phyloP scores from a whole-genome alignment of 805 yeast genomes.

The Spathaspora boniae region DNA sequence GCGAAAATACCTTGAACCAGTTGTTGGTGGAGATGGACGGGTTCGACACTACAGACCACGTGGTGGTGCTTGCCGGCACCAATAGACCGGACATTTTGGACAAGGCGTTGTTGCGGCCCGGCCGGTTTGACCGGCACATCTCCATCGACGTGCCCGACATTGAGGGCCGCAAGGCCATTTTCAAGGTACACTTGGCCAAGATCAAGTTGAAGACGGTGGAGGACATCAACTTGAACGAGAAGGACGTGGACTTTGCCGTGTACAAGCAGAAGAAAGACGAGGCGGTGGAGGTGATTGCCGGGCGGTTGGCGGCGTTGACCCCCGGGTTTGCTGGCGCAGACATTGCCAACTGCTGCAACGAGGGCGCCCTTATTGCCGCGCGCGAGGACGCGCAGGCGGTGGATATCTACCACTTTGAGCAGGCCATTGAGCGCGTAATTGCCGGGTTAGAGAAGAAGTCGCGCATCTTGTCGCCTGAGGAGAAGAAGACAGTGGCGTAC shows the following conservation, averaged over 20 bases:
- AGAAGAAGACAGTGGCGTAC: constrained; percentile 82
- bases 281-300: constrained; percentile 61
- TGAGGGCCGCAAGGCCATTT: constrained; percentile 85
- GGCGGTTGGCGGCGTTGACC: constrained; percentile 84
- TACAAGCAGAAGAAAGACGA: constrained; percentile 37
- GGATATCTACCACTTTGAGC: constrained; percentile 73
- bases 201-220: constrained; percentile 45
- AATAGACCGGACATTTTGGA: constrained; percentile 90
- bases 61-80: constrained; percentile 93
- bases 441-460: constrained; percentile 92
- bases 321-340: constrained; percentile 98
- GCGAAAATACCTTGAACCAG: constrained; percentile 91
- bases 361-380: constrained; percentile 92
- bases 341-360: constrained; percentile 91
- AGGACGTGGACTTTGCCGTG: constrained; percentile 37
- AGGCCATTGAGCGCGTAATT: constrained; percentile 89
- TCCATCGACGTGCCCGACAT: constrained; percentile 83
- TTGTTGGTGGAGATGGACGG: constrained; percentile 96
- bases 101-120: constrained; percentile 88
- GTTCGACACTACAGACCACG: constrained; percentile 81
- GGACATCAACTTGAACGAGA: constrained; percentile 31
- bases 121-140: constrained; percentile 89
- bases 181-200: constrained; percentile 70
- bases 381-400: constrained; percentile 64
- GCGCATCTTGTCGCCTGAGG: constrained; percentile 71